Conservation (phyloP, 2,329 filamentous ascomycete species). For the Ascochyta lentis region DNA sequence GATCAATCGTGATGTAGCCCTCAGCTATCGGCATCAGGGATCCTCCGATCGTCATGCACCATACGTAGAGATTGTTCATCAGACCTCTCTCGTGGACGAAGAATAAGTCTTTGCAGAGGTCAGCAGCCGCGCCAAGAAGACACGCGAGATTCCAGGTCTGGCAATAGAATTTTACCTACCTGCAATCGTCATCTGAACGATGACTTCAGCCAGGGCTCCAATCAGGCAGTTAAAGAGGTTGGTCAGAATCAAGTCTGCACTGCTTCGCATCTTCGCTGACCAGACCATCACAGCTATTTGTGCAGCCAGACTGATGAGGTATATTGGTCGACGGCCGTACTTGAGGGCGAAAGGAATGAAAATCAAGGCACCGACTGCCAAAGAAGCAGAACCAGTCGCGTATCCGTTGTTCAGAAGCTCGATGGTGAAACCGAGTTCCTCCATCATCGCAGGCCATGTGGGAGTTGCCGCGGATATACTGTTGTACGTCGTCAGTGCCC, state of each 20-base stretch:
- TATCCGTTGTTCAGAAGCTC: slow-evolving; percentile 54
- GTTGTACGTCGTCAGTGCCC: no score
- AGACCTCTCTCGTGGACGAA: slow-evolving; percentile 57
- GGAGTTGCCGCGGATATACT: no score
- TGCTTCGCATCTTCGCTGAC: slow-evolving; percentile 53
- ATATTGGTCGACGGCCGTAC: slow-evolving; percentile 56
- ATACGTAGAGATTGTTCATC: slow-evolving; percentile 56
- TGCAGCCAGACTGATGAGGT: slow-evolving; percentile 51
- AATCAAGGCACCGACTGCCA: slow-evolving; percentile 53
- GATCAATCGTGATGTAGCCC: slow-evolving; percentile 50
- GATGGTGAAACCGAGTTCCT: slow-evolving; percentile 4
- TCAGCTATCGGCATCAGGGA: slow-evolving; percentile 51
- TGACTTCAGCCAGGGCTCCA: slow-evolving; percentile 53
- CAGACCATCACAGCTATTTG: slow-evolving; percentile 52
- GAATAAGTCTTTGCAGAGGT: slow-evolving; percentile 46
- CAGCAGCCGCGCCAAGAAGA: not conserved
- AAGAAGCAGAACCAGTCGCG: slow-evolving; percentile 52
- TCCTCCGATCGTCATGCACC: slow-evolving; percentile 47
- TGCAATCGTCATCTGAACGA: slow-evolving; percentile 57
- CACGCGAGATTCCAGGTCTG: no score
- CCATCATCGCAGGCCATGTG: no score
- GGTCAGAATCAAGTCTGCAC: slow-evolving; percentile 53
- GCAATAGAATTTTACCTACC: slow-evolving; percentile 19
- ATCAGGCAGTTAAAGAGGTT: slow-evolving; percentile 55
- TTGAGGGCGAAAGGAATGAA: slow-evolving; percentile 57